Evolutionary conservation across 1,284 basidiomycete species (phyloP).

Genomic region (Ustilago hordei): DNA sequence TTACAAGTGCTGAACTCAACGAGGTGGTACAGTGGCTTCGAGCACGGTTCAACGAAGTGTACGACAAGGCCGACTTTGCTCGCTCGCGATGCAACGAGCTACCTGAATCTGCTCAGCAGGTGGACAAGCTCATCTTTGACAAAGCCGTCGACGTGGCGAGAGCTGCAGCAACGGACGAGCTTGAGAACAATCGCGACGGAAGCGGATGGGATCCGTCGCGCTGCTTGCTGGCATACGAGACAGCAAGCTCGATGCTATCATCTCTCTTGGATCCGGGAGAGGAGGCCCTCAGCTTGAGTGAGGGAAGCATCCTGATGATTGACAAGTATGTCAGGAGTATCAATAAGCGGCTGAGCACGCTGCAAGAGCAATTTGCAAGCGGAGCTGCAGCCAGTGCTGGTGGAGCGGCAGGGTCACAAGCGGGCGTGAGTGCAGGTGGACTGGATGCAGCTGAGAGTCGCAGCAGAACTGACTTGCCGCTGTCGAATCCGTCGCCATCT

Average conservation of each 20-base stretch:
- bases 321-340: slow-evolving; percentile 67
- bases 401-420: slow-evolving; percentile 1
- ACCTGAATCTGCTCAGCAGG: slow-evolving; percentile 71
- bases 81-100: slow-evolving; percentile 72
- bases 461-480: slow-evolving; percentile 29
- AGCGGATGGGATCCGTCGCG: slow-evolving; percentile 78
- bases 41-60: slow-evolving; percentile 74
- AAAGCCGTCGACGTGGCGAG: slow-evolving; percentile 78
- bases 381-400: slow-evolving; percentile 10
- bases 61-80: slow-evolving; percentile 74
- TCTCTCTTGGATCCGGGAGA: slow-evolving; percentile 90
- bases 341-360: slow-evolving; percentile 54
- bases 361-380: slow-evolving; percentile 47
- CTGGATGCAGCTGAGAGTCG: slow-evolving; percentile 28
- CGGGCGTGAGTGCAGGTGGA: slow-evolving; percentile 15
- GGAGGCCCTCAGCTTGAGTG: slow-evolving; percentile 73
- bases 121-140: slow-evolving; percentile 74
- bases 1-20: slow-evolving; percentile 72
- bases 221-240: slow-evolving; percentile 93
- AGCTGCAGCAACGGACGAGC: slow-evolving; percentile 88
- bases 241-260: slow-evolving; percentile 90
- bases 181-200: slow-evolving; percentile 72
- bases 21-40: slow-evolving; percentile 75
- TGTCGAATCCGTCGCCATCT: slow-evolving; percentile 26
- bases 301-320: slow-evolving; percentile 59